Percentiles rank a stretch among this genome's conserved stretches.
Conservation (phyloP, 169 alveolate genomes). For the Plasmodium cynomolgi region DNA sequence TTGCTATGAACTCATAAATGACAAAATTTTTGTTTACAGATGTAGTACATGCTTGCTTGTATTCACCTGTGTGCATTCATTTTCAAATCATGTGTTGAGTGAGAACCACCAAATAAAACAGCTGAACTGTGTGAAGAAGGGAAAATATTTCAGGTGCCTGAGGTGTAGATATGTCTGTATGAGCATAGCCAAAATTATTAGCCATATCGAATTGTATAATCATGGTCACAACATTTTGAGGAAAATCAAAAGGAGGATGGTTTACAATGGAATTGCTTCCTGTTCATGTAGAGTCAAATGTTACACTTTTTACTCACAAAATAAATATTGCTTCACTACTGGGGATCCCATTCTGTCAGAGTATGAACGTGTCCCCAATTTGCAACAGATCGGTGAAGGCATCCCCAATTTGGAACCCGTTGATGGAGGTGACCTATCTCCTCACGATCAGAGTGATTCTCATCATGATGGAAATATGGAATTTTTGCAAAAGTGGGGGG, state of each 20-base stretch:
- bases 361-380: not conserved
- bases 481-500: not conserved
- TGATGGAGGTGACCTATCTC: not conserved
- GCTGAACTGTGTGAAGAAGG: constrained; percentile 47
- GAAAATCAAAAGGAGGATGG: constrained; percentile 54
- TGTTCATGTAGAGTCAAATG: constrained; percentile 56
- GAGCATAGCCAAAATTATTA: constrained; percentile 61
- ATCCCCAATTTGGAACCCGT: too few species aligned
- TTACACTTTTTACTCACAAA: constrained; percentile 45
- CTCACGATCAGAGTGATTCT: not conserved
- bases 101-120: constrained; percentile 70
- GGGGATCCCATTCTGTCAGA: not conserved
- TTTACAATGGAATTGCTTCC: constrained; percentile 28
- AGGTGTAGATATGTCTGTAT: constrained; percentile 68
- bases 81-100: constrained; percentile 27
- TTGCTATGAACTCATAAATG: constrained; percentile 34
- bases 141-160: constrained; percentile 44
- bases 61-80: constrained; percentile 59
- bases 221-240: constrained; percentile 66
- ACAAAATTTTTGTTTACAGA: constrained; percentile 36
- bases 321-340: not conserved
- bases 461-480: not conserved
- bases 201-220: constrained; percentile 59
- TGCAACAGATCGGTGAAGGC: not conserved
- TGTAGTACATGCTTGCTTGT: constrained; percentile 48